Evolutionary conservation across 768 basidiomycete species (phyloP), one percentile per base, ranked within the genome.

Genomic region (Jaapia argillacea): DNA sequence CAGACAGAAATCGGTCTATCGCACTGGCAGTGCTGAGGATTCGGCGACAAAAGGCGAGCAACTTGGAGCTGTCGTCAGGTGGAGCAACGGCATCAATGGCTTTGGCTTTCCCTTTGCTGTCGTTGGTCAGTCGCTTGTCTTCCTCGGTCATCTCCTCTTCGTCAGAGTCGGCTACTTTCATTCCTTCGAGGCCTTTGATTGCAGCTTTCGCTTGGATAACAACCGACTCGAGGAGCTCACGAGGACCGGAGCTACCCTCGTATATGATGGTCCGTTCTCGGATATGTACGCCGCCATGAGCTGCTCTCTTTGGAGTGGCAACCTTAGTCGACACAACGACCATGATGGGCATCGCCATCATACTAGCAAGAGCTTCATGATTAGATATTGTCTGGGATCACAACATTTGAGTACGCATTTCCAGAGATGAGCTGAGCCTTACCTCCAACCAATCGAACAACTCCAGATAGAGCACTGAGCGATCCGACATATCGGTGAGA

Each of bases 291-390:
- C 66, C 68, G 38, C 65, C 60, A 41, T 62, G 68, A 3, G 63
- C 54, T 18, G 65, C 54, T 5, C 63, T 56, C 52, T 70, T 75
- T n/a, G 75, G 65, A 3, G 68, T 67, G n/a, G 79, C 65, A 4
- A 71, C 65, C 56, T 83, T 84, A 41, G 79, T 72, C 16, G 82
- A 82, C 4, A 72, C 68, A 16, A 79, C 75, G n/a, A 80, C 79
- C 90, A 92, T 92, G 56, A 88, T 89, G 4, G 91, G 90, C 89
- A 93, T 94, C 1, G 88, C 90, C 79, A 94, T 88, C 85, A 93
- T 92, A 48, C 85, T 88, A 13, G 89, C 89, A 31, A 96, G 64
- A 4, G 89, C 85, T 68, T 94, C 93, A 49, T 96, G 92, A 51
- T 81, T 82, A 4, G 91, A 93, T 37, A 97, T 85, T 1, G 87